Evolutionary conservation across 106 monocot species (phyloP), one percentile per base, ranked within the genome.

Genomic region (Acorus calamus): DNA sequence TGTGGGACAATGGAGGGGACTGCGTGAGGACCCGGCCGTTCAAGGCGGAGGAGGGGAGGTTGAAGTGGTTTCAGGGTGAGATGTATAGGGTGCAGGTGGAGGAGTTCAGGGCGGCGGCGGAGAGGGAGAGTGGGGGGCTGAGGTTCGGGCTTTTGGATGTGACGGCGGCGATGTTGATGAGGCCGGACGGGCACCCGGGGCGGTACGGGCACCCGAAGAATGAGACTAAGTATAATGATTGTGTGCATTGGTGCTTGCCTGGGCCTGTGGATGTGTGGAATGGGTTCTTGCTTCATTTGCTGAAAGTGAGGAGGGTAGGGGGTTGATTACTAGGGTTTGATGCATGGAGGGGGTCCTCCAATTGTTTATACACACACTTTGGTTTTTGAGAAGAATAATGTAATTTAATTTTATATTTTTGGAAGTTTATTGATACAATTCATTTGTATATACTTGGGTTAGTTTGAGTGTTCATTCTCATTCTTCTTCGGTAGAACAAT

Each of bases 211-310:
- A 9, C 8, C 44, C 2, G 5, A 3, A 5, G 0, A 43, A 9
- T 14, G 8, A 58, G 41, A 58, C 4, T 8, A 4, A 12, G 28
- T 8, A 7, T 3, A 6, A 45, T 44, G 60, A 60, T 11, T 60
- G 60, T 11, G 42, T 60, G 45, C 60, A 60, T 46, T 60, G 60
- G 60, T 60, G 60, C 13, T 49, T 62, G 62, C 62, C 62, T 49
- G 62, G 62, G 3, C 62, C 62, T 49, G 49, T 62, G 8, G 62
- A 62, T 49, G 8, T 14, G 13, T 62, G 62, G 62, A 62, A 49
- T 62, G 49, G 50, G 2, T 49, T 49, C 11, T 13, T 62, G 62
- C 14, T 62, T 2, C 62, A 49, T n/a, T 13, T 49, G 47, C 0
- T 62, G 47, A 48, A 28, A 1, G 28, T 28, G 28, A 1, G 1